A percentile compares a stretch with the other conserved stretches of the same genome.
Evolutionary conservation across 495 filamentous ascomycete species (phyloP).

Genomic region (Penicillium longicatenatum): DNA sequence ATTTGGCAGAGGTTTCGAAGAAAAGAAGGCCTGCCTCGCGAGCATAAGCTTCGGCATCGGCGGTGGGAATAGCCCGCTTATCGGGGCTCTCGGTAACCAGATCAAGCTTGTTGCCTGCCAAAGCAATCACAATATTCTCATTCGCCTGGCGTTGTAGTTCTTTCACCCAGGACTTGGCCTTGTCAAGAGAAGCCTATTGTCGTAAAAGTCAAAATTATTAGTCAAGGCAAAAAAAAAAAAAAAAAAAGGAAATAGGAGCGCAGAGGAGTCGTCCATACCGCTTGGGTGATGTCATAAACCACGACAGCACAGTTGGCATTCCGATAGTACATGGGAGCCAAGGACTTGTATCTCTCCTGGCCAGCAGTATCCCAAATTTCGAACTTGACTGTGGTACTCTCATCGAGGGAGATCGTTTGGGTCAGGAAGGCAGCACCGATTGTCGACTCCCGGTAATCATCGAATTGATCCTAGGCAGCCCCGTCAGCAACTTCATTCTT

Average conservation of each 20-base stretch:
- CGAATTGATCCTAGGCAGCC: conserved; percentile 89
- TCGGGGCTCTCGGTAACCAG: conserved; percentile 86
- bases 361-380: conserved; percentile 99
- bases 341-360: conserved; percentile 96
- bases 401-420: conserved; percentile 96
- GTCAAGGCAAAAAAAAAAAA: not conserved
- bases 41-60: conserved; percentile 93
- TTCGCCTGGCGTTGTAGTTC: conserved; percentile 98
- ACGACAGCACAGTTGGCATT: conserved; percentile 99
- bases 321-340: conserved; percentile 99
- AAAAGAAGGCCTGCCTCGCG: conserved; percentile 90
- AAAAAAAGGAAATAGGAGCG: not conserved
- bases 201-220: not conserved
- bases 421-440: conserved; percentile 99
- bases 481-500: not conserved
- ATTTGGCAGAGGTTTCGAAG: conserved; percentile 98
- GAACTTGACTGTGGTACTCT: conserved; percentile 97
- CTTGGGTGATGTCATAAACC: conserved; percentile 98
- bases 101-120: conserved; percentile 97
- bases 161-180: conserved; percentile 99
- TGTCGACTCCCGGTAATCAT: conserved; percentile 98
- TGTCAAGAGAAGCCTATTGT: conserved; percentile 87
- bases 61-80: conserved; percentile 85
- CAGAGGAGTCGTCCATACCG: conserved; percentile 58
- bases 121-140: conserved; percentile 98